These are phyloP conservation scores for Trypanosoma caninum DNA, from an alignment of 208 protist species.

Conservation along the genomic window DNA sequence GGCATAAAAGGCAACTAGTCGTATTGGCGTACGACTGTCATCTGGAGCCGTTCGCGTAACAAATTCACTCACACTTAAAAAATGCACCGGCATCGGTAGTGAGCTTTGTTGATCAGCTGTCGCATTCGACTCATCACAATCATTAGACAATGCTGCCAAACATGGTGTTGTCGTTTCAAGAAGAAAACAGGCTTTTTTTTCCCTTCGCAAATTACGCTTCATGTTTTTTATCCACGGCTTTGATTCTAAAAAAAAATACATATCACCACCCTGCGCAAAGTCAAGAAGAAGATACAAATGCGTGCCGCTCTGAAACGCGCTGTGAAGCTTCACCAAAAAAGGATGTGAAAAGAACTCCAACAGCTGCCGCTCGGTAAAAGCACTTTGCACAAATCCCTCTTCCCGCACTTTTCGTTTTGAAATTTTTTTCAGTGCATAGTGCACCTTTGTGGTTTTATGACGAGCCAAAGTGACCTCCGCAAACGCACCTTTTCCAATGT, in stretches of 20 bases:
- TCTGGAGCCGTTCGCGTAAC: conserved; percentile 32
- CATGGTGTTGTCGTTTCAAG: neutral
- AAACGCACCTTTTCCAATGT: conserved; percentile 80
- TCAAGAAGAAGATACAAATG: conserved; percentile 85
- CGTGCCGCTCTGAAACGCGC: conserved; percentile 79
- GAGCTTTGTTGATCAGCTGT: neutral
- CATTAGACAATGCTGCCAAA: no score
- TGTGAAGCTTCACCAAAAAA: conserved; percentile 75
- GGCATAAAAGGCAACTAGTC: conserved; percentile 85
- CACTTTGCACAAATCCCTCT: conserved; percentile 71
- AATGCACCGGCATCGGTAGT: neutral
- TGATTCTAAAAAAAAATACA: conserved; percentile 65
- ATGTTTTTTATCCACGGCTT: conserved; percentile 68
- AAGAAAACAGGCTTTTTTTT: conserved; percentile 10
- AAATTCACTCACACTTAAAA: neutral
- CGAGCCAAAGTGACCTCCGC: conserved; percentile 85
- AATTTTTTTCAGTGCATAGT: conserved; percentile 89
- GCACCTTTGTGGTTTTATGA: conserved; percentile 48
- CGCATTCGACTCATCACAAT: neutral
- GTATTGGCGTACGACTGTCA: conserved; percentile 57
- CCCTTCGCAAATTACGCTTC: conserved; percentile 37
- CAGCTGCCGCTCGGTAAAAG: conserved; percentile 85
- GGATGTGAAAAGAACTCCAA: conserved; percentile 73
- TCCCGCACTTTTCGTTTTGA: conserved; percentile 80
- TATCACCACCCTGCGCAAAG: conserved; percentile 82